Percentiles rank a stretch among this genome's conserved stretches.
phyloP scores from a whole-genome alignment of 2,329 filamentous ascomycete species.

The Fusarium foetens region DNA sequence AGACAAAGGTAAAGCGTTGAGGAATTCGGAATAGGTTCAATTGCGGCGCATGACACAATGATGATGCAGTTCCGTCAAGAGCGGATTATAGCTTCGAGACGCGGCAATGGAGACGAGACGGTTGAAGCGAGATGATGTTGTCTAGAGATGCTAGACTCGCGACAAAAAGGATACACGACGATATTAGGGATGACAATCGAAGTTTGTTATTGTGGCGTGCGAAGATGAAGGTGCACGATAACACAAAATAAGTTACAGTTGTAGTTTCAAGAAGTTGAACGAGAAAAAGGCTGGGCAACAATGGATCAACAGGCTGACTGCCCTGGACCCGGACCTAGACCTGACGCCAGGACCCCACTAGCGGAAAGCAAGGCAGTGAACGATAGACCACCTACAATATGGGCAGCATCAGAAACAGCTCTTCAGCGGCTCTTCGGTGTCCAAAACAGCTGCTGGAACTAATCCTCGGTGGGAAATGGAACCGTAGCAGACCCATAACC shows the following conservation, averaged over 20 bases:
- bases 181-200: not conserved
- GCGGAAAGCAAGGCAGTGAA: constrained; percentile 9
- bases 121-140: not conserved
- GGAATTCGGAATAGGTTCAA: constrained; percentile 7
- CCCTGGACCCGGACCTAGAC: constrained; percentile 10
- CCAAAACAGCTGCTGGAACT: constrained; percentile 20
- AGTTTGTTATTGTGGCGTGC: not conserved
- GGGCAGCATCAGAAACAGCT: not conserved
- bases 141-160: not conserved
- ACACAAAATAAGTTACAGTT: constrained; percentile 7
- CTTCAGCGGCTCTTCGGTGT: constrained; percentile 21
- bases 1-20: not conserved
- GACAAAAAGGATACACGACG: not conserved
- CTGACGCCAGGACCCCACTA: constrained; percentile 22
- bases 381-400: not conserved
- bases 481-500: constrained; percentile 6
- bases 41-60: constrained; percentile 29
- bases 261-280: constrained; percentile 11
- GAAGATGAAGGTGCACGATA: constrained; percentile 5
- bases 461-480: constrained; percentile 5
- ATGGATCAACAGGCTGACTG: constrained; percentile 3
- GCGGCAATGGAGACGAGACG: not conserved
- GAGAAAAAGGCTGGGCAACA: constrained; percentile 28
- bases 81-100: constrained; percentile 8
- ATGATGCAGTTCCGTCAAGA: constrained; percentile 24